Evolutionary conservation across 805 yeast species (phyloP).

Genomic region (Wickerhamiella cacticola): DNA sequence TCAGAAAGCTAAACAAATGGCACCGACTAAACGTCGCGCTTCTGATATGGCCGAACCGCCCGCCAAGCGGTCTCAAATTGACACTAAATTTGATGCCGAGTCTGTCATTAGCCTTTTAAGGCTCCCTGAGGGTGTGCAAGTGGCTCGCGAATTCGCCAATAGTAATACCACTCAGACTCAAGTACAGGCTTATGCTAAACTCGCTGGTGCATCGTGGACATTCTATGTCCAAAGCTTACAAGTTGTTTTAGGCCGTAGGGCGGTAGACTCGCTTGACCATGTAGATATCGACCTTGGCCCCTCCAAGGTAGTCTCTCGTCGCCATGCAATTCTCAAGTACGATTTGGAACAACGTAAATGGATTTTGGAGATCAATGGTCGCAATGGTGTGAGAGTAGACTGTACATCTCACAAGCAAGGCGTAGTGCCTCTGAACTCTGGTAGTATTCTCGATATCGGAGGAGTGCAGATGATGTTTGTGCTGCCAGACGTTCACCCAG

Average conservation of each 20-base stretch:
- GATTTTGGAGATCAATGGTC: conserved; percentile 74
- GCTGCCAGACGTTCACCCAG: conserved; percentile 78
- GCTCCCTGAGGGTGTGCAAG: conserved; percentile 63
- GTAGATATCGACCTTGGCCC: conserved; percentile 72
- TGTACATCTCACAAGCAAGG: conserved; percentile 38
- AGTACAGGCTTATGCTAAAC: conserved; percentile 96
- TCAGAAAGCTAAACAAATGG: conserved; percentile 4
- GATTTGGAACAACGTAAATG: conserved; percentile 64
- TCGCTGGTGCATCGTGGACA: conserved; percentile 89
- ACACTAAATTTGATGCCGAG: conserved; percentile 17
- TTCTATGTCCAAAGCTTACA: conserved; percentile 72
- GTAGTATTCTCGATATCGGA: conserved; percentile 88
- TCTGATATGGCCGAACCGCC: conserved; percentile 6
- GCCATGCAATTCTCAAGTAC: conserved; percentile 75
- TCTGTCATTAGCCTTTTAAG: conserved; percentile 53
- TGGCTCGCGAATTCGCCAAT: conserved; percentile 60
- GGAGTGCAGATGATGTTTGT: conserved; percentile 99
- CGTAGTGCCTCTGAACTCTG: conserved; percentile 48
- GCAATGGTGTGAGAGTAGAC: conserved; percentile 91
- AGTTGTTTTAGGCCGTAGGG: conserved; percentile 77
- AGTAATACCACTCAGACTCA: conserved; percentile 53
- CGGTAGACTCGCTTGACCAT: conserved; percentile 31
- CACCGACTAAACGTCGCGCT: conserved; percentile 10
- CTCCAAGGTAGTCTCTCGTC: conserved; percentile 89
- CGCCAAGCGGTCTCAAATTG: conserved; percentile 2